Conservation (phyloP, 2,329 filamentous ascomycete genomes). For the Colletotrichum sp. region DNA sequence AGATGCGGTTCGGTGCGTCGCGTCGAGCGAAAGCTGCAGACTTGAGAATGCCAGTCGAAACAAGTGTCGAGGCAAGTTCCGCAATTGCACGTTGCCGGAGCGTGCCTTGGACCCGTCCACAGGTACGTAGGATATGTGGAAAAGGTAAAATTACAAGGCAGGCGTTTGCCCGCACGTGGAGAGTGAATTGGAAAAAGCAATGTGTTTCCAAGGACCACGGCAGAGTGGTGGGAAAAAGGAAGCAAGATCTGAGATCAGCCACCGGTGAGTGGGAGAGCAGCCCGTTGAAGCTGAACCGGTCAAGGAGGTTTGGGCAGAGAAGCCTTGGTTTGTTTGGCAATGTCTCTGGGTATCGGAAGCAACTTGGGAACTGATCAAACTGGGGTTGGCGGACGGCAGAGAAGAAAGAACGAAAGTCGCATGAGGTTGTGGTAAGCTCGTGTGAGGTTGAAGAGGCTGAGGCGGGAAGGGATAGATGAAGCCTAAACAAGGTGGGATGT, state of each 20-base stretch:
- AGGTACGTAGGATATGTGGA: background rate
- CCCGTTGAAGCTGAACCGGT: background rate
- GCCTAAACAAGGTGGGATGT: conserved; percentile 6
- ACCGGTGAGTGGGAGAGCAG: background rate
- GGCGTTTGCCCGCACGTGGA: background rate
- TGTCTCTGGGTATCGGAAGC: background rate
- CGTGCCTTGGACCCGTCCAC: background rate
- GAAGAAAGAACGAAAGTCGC: background rate
- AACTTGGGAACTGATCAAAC: background rate
- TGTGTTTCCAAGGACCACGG: background rate
- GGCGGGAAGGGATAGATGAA: background rate
- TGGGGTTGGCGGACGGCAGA: background rate
- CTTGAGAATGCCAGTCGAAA: background rate
- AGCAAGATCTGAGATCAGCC: background rate
- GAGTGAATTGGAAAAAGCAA: background rate
- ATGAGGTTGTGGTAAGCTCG: background rate
- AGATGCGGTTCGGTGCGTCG: background rate
- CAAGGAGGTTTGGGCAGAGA: background rate
- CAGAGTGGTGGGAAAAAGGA: background rate
- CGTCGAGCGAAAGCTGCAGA: background rate
- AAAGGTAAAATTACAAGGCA: background rate
- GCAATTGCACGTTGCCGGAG: background rate
- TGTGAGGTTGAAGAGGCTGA: conserved; percentile 19
- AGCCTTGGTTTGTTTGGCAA: background rate
- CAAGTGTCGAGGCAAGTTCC: background rate